These are phyloP conservation scores for Talaromyces verruculosus DNA, from an alignment of 2,329 filamentous ascomycete genomes.

Conservation along the genomic window DNA sequence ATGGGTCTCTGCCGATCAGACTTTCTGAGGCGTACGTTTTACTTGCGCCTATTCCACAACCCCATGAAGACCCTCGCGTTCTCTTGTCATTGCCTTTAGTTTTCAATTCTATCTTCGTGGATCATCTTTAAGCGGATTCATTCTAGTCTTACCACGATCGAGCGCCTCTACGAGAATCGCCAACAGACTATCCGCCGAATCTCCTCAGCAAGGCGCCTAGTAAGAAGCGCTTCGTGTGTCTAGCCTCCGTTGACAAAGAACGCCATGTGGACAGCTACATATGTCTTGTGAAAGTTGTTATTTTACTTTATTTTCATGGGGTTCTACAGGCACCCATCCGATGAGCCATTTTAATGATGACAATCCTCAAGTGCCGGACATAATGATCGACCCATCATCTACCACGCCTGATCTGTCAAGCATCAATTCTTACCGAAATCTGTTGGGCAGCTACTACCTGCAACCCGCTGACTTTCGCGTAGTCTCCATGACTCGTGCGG, in stretches of 20 bases:
- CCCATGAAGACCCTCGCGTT: not conserved
- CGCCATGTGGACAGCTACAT: not conserved
- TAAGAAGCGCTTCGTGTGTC: not conserved
- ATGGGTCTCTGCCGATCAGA: conserved; percentile 5
- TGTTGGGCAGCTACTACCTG: not conserved
- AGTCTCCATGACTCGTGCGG: not conserved
- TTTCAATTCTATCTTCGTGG: not conserved
- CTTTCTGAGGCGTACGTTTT: conserved; percentile 4
- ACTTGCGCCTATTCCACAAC: not conserved
- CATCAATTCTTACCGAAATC: not conserved
- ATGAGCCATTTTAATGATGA: not conserved
- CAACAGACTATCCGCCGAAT: not conserved
- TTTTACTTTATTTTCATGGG: conserved; percentile 1
- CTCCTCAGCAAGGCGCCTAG: not conserved
- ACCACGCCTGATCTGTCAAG: not conserved
- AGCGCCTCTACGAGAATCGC: not conserved
- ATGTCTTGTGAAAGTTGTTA: not conserved
- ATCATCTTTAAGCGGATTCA: not conserved
- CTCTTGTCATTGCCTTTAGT: too few relatives aligned
- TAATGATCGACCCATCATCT: not conserved
- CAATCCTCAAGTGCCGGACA: not conserved
- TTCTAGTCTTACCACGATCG: not conserved
- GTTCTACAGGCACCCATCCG: not conserved
- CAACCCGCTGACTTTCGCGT: not conserved
- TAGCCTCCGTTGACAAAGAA: not conserved